phyloP scores from a whole-genome alignment of 306 rosid species.

The Malus sieversii region DNA sequence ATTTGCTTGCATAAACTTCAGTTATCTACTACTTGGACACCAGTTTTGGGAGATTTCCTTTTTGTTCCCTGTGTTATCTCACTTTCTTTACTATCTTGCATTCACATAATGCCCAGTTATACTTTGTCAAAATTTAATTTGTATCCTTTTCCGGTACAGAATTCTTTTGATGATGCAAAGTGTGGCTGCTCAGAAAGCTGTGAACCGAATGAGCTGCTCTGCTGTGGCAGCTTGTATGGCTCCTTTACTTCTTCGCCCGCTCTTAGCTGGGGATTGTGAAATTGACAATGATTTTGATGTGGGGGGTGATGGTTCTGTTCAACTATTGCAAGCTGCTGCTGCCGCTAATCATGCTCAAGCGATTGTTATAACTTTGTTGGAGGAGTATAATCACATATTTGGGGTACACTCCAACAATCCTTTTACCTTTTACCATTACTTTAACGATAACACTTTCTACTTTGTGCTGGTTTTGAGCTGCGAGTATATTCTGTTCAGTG shows the following conservation, averaged over 20 bases:
- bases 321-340: conserved; percentile 94
- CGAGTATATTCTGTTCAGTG: not conserved
- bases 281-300: conserved; percentile 78
- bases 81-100: not conserved
- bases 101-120: conserved; percentile 1
- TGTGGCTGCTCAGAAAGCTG: conserved; percentile 65
- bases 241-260: conserved; percentile 92
- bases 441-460: conserved; percentile 4
- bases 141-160: conserved; percentile 36
- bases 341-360: conserved; percentile 99
- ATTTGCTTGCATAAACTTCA: not conserved
- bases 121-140: conserved; percentile 6
- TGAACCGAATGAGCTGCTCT: conserved; percentile 87
- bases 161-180: conserved; percentile 84
- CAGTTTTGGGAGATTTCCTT: not conserved
- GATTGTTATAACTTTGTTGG: conserved; percentile 78
- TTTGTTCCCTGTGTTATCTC: not conserved
- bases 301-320: conserved; percentile 83
- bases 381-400: conserved; percentile 66
- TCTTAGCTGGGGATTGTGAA: conserved; percentile 88
- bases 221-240: conserved; percentile 99
- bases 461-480: conserved; percentile 1
- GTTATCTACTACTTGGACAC: not conserved
- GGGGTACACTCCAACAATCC: conserved; percentile 42
- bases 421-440: not conserved